phyloP scores from a whole-genome alignment of 2,329 filamentous ascomycete genomes.

The Monilinia vaccinii-corymbosi region DNA sequence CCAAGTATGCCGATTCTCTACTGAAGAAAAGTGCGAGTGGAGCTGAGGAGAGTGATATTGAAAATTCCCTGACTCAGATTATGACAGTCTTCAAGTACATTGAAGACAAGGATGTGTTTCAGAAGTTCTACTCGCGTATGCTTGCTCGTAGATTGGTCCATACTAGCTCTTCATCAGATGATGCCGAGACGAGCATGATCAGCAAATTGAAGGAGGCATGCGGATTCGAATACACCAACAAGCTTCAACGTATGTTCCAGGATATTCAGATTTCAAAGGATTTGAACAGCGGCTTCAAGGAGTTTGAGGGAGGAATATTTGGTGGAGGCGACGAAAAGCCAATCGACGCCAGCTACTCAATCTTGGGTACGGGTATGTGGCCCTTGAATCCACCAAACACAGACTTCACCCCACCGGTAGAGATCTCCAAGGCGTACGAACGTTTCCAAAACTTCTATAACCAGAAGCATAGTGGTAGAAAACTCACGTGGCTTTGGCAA shows the following conservation, averaged over 20 bases:
- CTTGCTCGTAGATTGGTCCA: slow-evolving; percentile 90
- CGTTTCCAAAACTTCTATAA: slow-evolving; percentile 88
- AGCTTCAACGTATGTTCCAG: slow-evolving; percentile 99
- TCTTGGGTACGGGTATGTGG: slow-evolving; percentile 96
- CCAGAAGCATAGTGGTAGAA: slow-evolving; percentile 92
- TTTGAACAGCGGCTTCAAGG: slow-evolving; percentile 81
- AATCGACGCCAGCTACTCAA: slow-evolving; percentile 79
- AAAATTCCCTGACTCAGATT: slow-evolving; percentile 79
- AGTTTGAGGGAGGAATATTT: slow-evolving; percentile 57
- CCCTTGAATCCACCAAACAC: slow-evolving; percentile 80
- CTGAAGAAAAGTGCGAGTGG: slow-evolving; percentile 89
- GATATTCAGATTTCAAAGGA: slow-evolving; percentile 99
- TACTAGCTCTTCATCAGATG: slow-evolving; percentile 89
- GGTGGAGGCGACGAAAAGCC: slow-evolving; percentile 59
- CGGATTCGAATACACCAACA: slow-evolving; percentile 98
- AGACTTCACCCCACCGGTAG: slow-evolving; percentile 76
- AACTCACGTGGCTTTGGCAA: slow-evolving; percentile 97
- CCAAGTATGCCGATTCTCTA: slow-evolving; percentile 89
- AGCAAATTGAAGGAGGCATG: slow-evolving; percentile 98
- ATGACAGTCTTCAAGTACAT: slow-evolving; percentile 99
- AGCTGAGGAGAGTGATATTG: slow-evolving; percentile 87
- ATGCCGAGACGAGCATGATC: slow-evolving; percentile 99
- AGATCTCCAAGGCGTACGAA: slow-evolving; percentile 80
- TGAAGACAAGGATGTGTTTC: slow-evolving; percentile 99
- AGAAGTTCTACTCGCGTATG: slow-evolving; percentile 98